A percentile compares a stretch with the other conserved stretches of the same genome.
These are phyloP conservation scores for Suillus americanus DNA, from an alignment of 768 basidiomycete species.

Conservation along the genomic window DNA sequence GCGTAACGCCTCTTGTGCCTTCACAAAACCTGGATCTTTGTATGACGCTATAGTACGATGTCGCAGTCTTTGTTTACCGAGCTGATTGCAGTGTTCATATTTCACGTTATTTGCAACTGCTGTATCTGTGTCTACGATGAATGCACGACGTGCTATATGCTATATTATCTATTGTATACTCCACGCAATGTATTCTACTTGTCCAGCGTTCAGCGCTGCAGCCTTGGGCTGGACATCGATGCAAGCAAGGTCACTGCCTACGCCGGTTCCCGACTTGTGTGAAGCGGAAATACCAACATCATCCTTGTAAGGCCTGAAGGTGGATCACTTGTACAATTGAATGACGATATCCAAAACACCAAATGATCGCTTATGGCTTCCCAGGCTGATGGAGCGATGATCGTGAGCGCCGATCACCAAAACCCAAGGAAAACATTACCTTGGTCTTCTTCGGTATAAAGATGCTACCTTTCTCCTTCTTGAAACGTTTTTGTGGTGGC, in stretches of 20 bases:
- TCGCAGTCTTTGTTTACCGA: neutral
- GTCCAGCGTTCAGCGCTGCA: neutral
- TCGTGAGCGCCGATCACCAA: neutral
- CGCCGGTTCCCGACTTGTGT: too few relatives aligned
- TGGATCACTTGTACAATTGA: neutral
- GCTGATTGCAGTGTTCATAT: neutral
- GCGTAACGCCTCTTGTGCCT: neutral
- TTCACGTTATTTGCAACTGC: neutral
- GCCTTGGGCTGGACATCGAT: neutral
- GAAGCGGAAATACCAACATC: neutral
- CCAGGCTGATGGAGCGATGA: neutral
- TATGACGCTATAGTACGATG: neutral
- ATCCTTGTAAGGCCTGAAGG: neutral
- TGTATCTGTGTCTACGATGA: neutral
- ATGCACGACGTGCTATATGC: neutral
- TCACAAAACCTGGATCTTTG: neutral
- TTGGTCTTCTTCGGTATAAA: constrained; percentile 65
- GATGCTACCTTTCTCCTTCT: constrained; percentile 38
- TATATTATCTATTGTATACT: neutral
- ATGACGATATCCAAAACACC: neutral
- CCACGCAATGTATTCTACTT: neutral
- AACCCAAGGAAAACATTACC: constrained; percentile 1
- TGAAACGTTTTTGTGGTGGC: constrained; percentile 29
- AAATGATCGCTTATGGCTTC: neutral
- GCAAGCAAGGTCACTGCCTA: neutral